Evolutionary conservation across 306 rosid genomes (phyloP).

Genomic region (Adenanthera pavonina): DNA sequence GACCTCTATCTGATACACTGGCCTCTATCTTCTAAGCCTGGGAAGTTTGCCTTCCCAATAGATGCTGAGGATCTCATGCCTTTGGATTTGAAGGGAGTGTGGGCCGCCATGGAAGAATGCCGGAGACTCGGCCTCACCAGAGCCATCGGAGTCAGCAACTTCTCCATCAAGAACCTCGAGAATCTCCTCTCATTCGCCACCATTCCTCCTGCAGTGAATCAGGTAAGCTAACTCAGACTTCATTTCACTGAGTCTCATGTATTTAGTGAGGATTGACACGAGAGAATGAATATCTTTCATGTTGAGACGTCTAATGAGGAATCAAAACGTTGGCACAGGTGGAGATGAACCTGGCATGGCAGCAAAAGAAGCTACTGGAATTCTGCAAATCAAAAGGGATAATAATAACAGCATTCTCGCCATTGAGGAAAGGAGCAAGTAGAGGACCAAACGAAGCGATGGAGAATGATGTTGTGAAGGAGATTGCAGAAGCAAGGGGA

Average conservation of each 20-base stretch:
- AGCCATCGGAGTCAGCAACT: constrained; percentile 63
- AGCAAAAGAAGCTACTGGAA: constrained; percentile 58
- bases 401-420: constrained; percentile 61
- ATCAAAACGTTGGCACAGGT: constrained; percentile 43
- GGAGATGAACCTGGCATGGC: constrained; percentile 74
- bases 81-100: constrained; percentile 56
- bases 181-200: constrained; percentile 42
- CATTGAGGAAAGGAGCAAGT: constrained; percentile 58
- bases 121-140: constrained; percentile 52
- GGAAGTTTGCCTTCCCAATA: constrained; percentile 43
- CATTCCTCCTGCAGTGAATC: constrained; percentile 48
- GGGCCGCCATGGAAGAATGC: constrained; percentile 53
- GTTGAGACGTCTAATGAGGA: too few relatives aligned
- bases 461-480: constrained; percentile 54
- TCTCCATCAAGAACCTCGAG: constrained; percentile 51
- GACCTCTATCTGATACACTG: constrained; percentile 50
- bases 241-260: too few relatives aligned
- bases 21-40: constrained; percentile 50
- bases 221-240: constrained; percentile 29
- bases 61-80: constrained; percentile 44
- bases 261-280: too few relatives aligned
- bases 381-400: constrained; percentile 57
- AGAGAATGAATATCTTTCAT: too few relatives aligned
- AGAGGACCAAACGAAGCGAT: constrained; percentile 56
- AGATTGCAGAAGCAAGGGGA: constrained; percentile 52